These are phyloP conservation scores for Corynascus novoguineensis DNA, from an alignment of 495 filamentous ascomycete species.

Conservation along the genomic window DNA sequence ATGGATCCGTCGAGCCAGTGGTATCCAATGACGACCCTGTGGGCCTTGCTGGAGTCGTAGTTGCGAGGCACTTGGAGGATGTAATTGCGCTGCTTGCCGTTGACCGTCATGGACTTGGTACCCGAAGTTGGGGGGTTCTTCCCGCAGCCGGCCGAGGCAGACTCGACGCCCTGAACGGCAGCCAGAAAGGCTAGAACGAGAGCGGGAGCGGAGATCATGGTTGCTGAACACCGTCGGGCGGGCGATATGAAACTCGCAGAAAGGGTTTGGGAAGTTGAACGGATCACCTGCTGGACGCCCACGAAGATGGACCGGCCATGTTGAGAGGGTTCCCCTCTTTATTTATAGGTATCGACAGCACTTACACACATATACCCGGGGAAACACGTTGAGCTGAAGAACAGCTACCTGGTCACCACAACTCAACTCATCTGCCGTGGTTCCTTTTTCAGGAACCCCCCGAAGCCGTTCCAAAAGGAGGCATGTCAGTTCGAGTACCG, in stretches of 20 bases:
- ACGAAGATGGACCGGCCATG: no score
- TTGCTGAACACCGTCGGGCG: not conserved
- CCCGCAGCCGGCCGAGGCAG: constrained; percentile 37
- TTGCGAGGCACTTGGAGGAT: constrained; percentile 38
- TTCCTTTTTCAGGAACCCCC: no score
- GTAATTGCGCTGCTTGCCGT: constrained; percentile 30
- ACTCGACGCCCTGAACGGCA: constrained; percentile 3
- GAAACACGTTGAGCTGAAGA: no score
- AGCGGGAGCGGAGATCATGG: constrained; percentile 7
- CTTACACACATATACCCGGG: no score
- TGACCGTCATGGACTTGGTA: constrained; percentile 29
- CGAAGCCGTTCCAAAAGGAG: no score
- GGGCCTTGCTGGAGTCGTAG: constrained; percentile 37
- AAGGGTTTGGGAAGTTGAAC: no score
- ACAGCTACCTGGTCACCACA: no score
- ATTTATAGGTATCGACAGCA: no score
- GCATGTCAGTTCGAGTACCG: no score
- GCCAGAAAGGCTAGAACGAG: constrained; percentile 5
- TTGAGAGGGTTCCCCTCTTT: no score
- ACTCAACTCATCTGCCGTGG: no score
- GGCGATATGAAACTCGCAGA: not conserved
- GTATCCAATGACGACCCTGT: constrained; percentile 37
- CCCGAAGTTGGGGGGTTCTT: constrained; percentile 32
- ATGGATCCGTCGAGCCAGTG: constrained; percentile 40
- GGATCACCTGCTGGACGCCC: no score